Base-by-base conservation (phyloP, 208 protist species). In the Trypanosoma brucei region DNA sequence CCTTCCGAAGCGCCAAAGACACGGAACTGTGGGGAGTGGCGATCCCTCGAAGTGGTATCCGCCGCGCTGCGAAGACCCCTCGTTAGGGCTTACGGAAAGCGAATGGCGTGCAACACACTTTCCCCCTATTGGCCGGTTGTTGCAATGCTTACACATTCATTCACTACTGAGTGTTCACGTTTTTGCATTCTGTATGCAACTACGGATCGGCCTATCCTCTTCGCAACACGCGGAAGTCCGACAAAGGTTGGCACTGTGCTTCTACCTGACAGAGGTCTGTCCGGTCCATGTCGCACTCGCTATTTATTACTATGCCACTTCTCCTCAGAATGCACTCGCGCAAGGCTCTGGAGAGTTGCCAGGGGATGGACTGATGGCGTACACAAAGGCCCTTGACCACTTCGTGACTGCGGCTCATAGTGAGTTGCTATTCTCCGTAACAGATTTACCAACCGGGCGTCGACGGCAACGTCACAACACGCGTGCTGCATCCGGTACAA, bases 51-150 rank as follows among this genome's bases (percentile, higher is more conserved):
- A 36, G 52, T 65, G 56, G 70, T 35, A 56, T 33, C 45, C 36
- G 55, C 54, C 42, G 6, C 59, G 54, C 11, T 30, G 31, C 59
- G 49, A 53, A 56, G 4, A 53, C 49, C 6, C 9, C 22, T 46
- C 11, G 42, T 11, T 46, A 6, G 11, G 42, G 6, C 8, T 14
- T 6, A 6, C 42, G 8, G 42, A 46, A 11, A 11, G 11, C 42
- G 75, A 80, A 55, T 92, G 85, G 85, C 67, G 69, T 7, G 45
- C 76, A 37, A 68, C 63, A 45, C 67, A 79, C 53, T 90, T 83
- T 70, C 70, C 81, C 0, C 86, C 86, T 3, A 63, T 90, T 38
- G 86, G 86, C 8, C 77, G 75, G 38, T 57, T 93, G n/a, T 72
- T 90, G 1, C 61, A 78, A 30, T 56, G 61, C 50, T 42, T 78